Conservation (phyloP, 805 yeast genomes). For the Zygosaccharomyces pseudorouxii region DNA sequence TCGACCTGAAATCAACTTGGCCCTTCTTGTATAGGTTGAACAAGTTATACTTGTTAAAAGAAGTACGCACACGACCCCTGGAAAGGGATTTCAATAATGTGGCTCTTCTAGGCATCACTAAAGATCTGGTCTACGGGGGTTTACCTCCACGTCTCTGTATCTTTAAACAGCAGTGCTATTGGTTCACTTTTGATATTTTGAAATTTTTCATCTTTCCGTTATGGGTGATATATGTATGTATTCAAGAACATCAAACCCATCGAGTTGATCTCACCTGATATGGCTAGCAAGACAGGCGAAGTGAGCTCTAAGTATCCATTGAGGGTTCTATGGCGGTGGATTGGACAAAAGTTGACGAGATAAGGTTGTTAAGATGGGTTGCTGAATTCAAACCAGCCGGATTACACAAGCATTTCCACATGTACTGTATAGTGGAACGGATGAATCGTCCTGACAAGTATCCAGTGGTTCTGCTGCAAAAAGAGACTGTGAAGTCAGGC, state of each 20-base stretch:
- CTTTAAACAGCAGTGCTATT: background rate
- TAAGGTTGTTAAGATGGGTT: conserved; percentile 53
- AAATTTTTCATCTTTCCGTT: conserved; percentile 2
- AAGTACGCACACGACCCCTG: conserved; percentile 75
- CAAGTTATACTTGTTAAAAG: conserved; percentile 87
- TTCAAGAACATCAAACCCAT: background rate
- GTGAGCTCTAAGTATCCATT: background rate
- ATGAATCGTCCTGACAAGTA: conserved; percentile 40
- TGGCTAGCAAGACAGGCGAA: background rate
- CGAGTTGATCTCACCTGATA: background rate
- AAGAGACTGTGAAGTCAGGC: conserved; percentile 19
- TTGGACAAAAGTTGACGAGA: conserved; percentile 64
- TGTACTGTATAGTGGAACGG: conserved; percentile 35
- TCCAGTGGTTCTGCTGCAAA: conserved; percentile 35
- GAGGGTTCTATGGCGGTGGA: conserved; percentile 20
- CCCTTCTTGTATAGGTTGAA: conserved; percentile 82
- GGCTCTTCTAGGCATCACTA: conserved; percentile 58
- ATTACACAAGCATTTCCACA: conserved; percentile 39
- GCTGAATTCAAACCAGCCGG: conserved; percentile 72
- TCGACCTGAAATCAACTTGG: conserved; percentile 47
- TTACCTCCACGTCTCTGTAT: background rate
- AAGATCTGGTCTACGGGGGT: background rate
- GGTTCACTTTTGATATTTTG: background rate
- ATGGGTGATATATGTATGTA: conserved; percentile 1
- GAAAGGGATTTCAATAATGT: conserved; percentile 51